A percentile compares a stretch with the other conserved stretches of the same genome.
Conservation (phyloP, 495 filamentous ascomycete genomes). For the Oidiodendron maius region DNA sequence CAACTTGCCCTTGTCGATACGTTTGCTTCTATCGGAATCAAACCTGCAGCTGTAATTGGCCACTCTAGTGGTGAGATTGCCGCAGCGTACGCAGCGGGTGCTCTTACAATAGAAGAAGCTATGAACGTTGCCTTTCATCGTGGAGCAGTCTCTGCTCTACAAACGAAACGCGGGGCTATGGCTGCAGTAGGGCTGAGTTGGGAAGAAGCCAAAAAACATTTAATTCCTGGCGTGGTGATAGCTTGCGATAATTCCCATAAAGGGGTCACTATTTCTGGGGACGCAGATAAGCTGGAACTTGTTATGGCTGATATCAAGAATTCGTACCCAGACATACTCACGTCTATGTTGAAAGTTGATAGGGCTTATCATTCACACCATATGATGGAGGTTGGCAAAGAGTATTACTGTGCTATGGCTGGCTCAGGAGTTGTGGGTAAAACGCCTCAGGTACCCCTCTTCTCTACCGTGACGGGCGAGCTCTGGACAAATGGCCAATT, state of each 20-base stretch:
- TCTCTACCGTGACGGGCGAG: constrained; percentile 34
- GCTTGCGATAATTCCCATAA: constrained; percentile 53
- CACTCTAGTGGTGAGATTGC: too few species aligned
- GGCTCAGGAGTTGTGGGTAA: too few species aligned
- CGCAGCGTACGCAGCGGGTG: constrained; percentile 45
- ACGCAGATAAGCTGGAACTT: constrained; percentile 35
- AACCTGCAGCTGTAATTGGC: constrained; percentile 47
- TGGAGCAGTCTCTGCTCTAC: constrained; percentile 8
- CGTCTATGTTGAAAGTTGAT: constrained; percentile 41
- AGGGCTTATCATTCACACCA: constrained; percentile 51
- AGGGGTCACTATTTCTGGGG: constrained; percentile 56
- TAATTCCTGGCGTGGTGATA: constrained; percentile 23
- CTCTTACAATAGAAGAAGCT: constrained; percentile 42
- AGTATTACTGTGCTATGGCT: too few species aligned
- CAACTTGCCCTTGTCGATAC: constrained; percentile 51
- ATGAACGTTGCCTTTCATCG: constrained; percentile 48
- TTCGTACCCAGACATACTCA: constrained; percentile 36
- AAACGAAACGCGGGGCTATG: constrained; percentile 32
- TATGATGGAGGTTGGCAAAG: too few species aligned
- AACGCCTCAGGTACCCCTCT: too few species aligned
- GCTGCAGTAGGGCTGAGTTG: constrained; percentile 44
- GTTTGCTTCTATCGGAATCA: constrained; percentile 46
- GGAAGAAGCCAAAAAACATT: constrained; percentile 32
- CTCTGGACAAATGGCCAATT: constrained; percentile 23
- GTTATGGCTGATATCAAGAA: constrained; percentile 36